A percentile compares a stretch with the other conserved stretches of the same genome.
These are phyloP conservation scores for Pestalotiopsis sp. DNA, from an alignment of 2,329 filamentous ascomycete genomes.

Conservation along the genomic window DNA sequence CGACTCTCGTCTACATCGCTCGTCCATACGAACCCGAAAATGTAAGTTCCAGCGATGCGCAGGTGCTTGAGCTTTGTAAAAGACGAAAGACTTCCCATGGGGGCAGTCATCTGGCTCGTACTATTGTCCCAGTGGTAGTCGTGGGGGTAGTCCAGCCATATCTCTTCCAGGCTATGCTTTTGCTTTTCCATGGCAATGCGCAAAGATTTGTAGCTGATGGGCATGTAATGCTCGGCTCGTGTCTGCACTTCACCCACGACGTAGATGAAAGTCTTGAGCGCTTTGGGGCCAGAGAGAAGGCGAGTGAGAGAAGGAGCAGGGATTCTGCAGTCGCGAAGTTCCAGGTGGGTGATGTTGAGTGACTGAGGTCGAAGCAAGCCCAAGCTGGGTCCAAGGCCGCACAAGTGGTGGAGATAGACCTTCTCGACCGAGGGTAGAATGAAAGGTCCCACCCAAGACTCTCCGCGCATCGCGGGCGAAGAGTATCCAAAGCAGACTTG, in stretches of 20 bases:
- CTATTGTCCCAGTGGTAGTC: constrained; percentile 14
- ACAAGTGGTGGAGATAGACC: constrained; percentile 13
- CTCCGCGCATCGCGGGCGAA: not conserved
- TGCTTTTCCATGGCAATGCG: constrained; percentile 9
- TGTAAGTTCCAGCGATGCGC: constrained; percentile 15
- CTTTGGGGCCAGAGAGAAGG: constrained; percentile 2
- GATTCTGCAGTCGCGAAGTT: constrained; percentile 16
- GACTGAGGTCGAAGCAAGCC: not conserved
- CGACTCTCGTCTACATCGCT: constrained; percentile 11
- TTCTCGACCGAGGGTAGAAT: constrained; percentile 1
- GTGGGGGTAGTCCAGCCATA: constrained; percentile 17
- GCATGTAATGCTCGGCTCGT: constrained; percentile 10
- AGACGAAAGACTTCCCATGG: constrained; percentile 12
- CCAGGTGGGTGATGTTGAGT: constrained; percentile 12
- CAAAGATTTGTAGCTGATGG: constrained; percentile 16
- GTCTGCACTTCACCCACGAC: constrained; percentile 16
- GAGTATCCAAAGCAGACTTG: constrained; percentile 14
- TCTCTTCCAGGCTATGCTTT: constrained; percentile 14
- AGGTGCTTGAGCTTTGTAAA: constrained; percentile 15
- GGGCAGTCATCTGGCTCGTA: constrained; percentile 10
- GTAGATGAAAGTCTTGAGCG: constrained; percentile 15
- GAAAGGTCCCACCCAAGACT: constrained; percentile 7
- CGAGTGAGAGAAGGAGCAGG: constrained; percentile 5
- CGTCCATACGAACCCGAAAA: constrained; percentile 16
- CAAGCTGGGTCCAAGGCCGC: not conserved